Evolutionary conservation across 495 filamentous ascomycete species (phyloP).

Genomic region (Penicillium subrubescens): DNA sequence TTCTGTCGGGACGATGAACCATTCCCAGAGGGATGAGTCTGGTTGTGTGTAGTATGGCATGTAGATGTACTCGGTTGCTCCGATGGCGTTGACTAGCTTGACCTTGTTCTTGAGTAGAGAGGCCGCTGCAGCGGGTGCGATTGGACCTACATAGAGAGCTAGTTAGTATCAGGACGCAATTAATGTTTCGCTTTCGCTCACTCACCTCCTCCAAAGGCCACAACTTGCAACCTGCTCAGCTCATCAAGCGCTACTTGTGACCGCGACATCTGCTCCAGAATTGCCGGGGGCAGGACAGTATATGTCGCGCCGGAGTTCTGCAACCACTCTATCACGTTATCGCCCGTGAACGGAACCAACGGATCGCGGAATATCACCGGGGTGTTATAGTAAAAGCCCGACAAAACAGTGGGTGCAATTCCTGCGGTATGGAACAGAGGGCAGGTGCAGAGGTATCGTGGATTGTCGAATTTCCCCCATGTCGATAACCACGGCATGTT

Average conservation of each 20-base stretch:
- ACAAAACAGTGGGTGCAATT: conserved; percentile 8
- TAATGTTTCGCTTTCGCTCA: neutral
- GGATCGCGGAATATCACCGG: conserved; percentile 16
- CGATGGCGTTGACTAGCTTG: conserved; percentile 15
- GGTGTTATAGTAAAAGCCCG: neutral
- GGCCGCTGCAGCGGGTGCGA: neutral
- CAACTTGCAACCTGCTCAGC: conserved; percentile 20
- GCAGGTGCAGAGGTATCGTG: conserved; percentile 16
- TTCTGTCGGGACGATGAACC: conserved; percentile 18
- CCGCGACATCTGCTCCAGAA: conserved; percentile 25
- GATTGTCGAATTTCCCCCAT: conserved; percentile 18
- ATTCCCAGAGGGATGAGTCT: conserved; percentile 16
- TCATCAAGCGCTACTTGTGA: conserved; percentile 11
- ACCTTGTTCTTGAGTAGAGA: conserved; percentile 7
- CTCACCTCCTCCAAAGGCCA: conserved; percentile 29
- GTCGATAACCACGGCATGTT: conserved; percentile 10
- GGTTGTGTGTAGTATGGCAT: conserved; percentile 21
- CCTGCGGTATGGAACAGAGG: conserved; percentile 23
- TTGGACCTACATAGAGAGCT: neutral
- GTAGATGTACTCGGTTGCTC: conserved; percentile 16
- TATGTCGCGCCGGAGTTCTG: conserved; percentile 15
- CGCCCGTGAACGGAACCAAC: conserved; percentile 17
- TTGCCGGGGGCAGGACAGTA: conserved; percentile 19
- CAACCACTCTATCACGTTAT: conserved; percentile 21
- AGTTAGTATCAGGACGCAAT: neutral